Percentiles rank a stretch among this genome's conserved stretches.
phyloP scores from a whole-genome alignment of 2,329 filamentous ascomycete species.

The Pseudogymnoascus sp. region DNA sequence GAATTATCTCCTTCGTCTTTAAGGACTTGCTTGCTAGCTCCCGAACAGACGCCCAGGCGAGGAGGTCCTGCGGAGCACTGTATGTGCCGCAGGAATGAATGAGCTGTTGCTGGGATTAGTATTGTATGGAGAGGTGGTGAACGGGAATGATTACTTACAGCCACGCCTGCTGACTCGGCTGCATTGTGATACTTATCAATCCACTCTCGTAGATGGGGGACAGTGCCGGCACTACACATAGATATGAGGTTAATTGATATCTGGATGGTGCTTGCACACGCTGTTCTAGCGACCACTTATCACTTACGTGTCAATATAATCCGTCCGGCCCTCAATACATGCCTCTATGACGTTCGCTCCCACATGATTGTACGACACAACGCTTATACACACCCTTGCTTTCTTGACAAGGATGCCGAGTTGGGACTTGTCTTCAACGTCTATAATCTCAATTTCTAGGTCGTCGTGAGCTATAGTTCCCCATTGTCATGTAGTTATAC shows the following conservation, averaged over 20 bases:
- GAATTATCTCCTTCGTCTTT: neutral
- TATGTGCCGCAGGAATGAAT: neutral
- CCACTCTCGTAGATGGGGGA: constrained; percentile 13
- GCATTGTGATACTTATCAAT: constrained; percentile 18
- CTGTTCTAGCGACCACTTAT: neutral
- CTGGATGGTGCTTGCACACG: neutral
- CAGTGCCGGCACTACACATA: constrained; percentile 8
- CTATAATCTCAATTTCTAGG: constrained; percentile 44
- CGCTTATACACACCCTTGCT: constrained; percentile 42
- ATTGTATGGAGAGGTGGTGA: neutral
- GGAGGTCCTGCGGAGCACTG: neutral
- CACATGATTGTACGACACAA: constrained; percentile 18
- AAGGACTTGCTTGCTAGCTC: neutral
- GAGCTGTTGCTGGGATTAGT: neutral
- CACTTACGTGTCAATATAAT: constrained; percentile 21
- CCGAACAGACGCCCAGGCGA: neutral
- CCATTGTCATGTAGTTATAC: neutral
- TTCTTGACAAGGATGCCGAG: constrained; percentile 46
- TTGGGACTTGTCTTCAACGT: constrained; percentile 35
- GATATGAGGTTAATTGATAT: neutral
- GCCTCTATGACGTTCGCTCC: constrained; percentile 18
- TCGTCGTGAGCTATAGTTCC: neutral
- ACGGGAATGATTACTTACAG: constrained; percentile 12
- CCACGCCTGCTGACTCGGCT: constrained; percentile 15
- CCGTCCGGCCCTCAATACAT: constrained; percentile 19